A percentile compares a stretch with the other conserved stretches of the same genome.
phyloP scores from a whole-genome alignment of 1,284 basidiomycete species.

The Cryptococcus sp. region DNA sequence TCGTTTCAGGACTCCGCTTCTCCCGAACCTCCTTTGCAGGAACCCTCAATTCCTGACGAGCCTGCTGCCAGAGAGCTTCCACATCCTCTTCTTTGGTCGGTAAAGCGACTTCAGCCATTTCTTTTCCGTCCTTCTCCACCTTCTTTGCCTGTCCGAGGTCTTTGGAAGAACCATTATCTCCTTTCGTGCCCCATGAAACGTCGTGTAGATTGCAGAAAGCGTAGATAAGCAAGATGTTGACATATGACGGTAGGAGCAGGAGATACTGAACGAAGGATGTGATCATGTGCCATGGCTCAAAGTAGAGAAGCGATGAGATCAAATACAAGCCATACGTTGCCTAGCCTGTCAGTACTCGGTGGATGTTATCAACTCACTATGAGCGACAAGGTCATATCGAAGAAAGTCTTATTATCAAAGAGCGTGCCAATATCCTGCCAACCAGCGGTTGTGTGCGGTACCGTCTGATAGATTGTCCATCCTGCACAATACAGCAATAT shows the following conservation, averaged over 20 bases:
- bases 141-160: slow-evolving; percentile 85
- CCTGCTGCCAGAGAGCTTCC: slow-evolving; percentile 77
- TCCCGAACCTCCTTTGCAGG: slow-evolving; percentile 59
- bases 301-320: slow-evolving; percentile 74
- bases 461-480: slow-evolving; percentile 77
- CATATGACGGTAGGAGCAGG: slow-evolving; percentile 56
- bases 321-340: slow-evolving; percentile 89
- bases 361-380: slow-evolving; percentile 36
- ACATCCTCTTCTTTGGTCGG: slow-evolving; percentile 77
- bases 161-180: slow-evolving; percentile 77
- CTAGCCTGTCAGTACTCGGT: slow-evolving; percentile 33
- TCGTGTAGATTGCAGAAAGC: slow-evolving; percentile 79
- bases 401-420: slow-evolving; percentile 65
- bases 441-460: slow-evolving; percentile 65
- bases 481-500: slow-evolving; percentile 71
- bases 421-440: slow-evolving; percentile 65
- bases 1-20: slow-evolving; percentile 78
- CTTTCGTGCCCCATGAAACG: slow-evolving; percentile 84
- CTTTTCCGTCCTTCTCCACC: slow-evolving; percentile 76
- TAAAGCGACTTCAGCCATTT: slow-evolving; percentile 70
- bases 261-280: slow-evolving; percentile 62
- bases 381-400: slow-evolving; percentile 59
- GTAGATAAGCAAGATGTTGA: slow-evolving; percentile 69
- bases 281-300: slow-evolving; percentile 93
- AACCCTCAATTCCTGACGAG: slow-evolving; percentile 59